A percentile compares a stretch with the other conserved stretches of the same genome.
Conservation (phyloP, 1,139 yeast genomes). For the Candida tetrigidarum region DNA sequence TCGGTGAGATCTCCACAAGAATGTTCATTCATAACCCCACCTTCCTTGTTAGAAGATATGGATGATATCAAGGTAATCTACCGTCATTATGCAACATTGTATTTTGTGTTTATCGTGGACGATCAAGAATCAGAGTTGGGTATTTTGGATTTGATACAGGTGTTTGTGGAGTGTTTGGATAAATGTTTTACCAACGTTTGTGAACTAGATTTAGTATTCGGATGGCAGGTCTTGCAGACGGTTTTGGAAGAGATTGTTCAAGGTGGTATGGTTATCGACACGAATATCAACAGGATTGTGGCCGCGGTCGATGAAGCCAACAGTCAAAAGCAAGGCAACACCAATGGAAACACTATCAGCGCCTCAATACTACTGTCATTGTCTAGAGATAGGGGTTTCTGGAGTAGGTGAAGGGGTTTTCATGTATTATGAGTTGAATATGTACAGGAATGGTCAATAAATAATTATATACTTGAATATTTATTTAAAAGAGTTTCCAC, state of each 20-base stretch:
- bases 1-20: conserved; percentile 70
- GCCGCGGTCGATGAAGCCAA: conserved; percentile 72
- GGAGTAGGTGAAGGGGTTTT: conserved; percentile 30
- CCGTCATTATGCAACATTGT: conserved; percentile 92
- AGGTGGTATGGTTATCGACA: conserved; percentile 99
- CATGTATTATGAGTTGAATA: not conserved
- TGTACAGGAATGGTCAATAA: conserved; percentile 1
- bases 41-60: conserved; percentile 70
- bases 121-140: conserved; percentile 96
- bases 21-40: conserved; percentile 83
- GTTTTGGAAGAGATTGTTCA: conserved; percentile 92
- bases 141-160: conserved; percentile 90
- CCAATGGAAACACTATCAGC: conserved; percentile 15
- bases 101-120: conserved; percentile 94
- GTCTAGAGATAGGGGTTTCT: conserved; percentile 50
- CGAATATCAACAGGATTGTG: conserved; percentile 83
- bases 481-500: conserved; percentile 28
- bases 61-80: conserved; percentile 89
- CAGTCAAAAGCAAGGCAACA: conserved; percentile 39
- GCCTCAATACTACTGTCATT: conserved; percentile 47
- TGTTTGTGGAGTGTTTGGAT: conserved; percentile 93
- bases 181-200: conserved; percentile 93
- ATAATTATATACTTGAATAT: not conserved
- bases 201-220: conserved; percentile 92
- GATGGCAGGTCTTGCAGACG: conserved; percentile 95